A percentile compares a stretch with the other conserved stretches of the same genome.
Conservation (phyloP, 768 basidiomycete species). For the Bullera alba region DNA sequence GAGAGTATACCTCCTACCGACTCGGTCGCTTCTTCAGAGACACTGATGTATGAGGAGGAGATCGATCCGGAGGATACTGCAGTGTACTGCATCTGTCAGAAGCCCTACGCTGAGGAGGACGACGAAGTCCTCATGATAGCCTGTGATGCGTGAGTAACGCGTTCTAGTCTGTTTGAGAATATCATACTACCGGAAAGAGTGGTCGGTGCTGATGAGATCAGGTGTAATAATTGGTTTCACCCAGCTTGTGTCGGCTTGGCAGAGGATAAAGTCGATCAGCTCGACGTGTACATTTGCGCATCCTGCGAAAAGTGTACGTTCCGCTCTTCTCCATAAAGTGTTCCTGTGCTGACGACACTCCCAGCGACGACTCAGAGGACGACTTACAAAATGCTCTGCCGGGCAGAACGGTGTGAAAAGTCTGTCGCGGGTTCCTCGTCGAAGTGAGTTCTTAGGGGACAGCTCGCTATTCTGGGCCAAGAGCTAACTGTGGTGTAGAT, state of each 20-base stretch:
- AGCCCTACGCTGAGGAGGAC: constrained; percentile 30
- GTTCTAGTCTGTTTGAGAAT: background rate
- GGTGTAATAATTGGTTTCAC: constrained; percentile 44
- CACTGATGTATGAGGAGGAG: background rate
- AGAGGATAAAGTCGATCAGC: constrained; percentile 25
- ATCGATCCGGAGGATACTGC: constrained; percentile 11
- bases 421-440: constrained; percentile 13
- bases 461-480: background rate
- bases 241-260: constrained; percentile 30
- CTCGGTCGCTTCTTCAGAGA: background rate
- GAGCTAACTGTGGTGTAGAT: constrained; percentile 11
- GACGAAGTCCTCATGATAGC: constrained; percentile 32
- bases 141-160: constrained; percentile 28
- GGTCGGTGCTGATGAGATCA: constrained; percentile 1
- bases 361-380: constrained; percentile 23
- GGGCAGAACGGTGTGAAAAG: constrained; percentile 20
- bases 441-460: constrained; percentile 23
- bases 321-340: background rate
- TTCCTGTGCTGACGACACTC: background rate
- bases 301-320: constrained; percentile 38
- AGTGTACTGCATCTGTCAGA: constrained; percentile 37
- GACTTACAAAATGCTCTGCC: constrained; percentile 19
- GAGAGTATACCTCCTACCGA: background rate
- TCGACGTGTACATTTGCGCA: constrained; percentile 37
- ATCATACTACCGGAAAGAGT: too few species aligned